Base-by-base conservation (phyloP, 208 protist species). In the Leishmania turanica region DNA sequence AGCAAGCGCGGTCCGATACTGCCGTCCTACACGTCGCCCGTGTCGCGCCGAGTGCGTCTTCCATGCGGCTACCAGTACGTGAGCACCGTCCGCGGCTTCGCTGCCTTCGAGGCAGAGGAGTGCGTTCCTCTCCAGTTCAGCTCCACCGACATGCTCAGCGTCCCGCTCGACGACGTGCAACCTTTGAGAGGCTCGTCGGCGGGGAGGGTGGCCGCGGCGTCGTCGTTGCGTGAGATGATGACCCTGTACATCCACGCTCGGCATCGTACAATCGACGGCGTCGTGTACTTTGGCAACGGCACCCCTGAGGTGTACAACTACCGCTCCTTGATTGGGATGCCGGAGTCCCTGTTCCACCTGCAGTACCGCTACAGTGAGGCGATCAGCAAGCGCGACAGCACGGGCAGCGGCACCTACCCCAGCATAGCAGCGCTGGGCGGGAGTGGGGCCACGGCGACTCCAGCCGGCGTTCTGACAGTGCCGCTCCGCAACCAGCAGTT, bases 231-330 rank as follows among this genome's bases (percentile, higher is more conserved):
- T 64, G 84, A 88, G 70, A 81, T 94, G 69, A 78, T 97, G 74
- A 84, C 85, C 1, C 88, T 97, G 64, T 97, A 92, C 76, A 75
- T 97, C 27, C 94, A 97, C 83, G 72, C 83, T 37, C 76, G 81
- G 42, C 93, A 86, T 3, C 90, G 89, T 40, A 81, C 83, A 34
- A 96, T 98, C 74, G 93, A 97, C 79, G 89, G 84, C 49, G 78
- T 97, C 56, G 79, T 89, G n/a, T 98, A 96, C 83, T 89, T 97
- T 80, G 95, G 95, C 42, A 95, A 93, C 75, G 89, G 87, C 56
- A 66, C 81, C 7, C 91, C 93, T 24, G 89, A 96, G 47, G 82
- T 94, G 40, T 84, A 96, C 86, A 92, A 98, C 85, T 95, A 96
- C 79, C 81, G 84, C 71, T 84, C 88, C 31, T 78, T 98, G 24